Evolutionary conservation across 2,329 filamentous ascomycete genomes (phyloP).

Genomic region (Coleophoma crateriformis): DNA sequence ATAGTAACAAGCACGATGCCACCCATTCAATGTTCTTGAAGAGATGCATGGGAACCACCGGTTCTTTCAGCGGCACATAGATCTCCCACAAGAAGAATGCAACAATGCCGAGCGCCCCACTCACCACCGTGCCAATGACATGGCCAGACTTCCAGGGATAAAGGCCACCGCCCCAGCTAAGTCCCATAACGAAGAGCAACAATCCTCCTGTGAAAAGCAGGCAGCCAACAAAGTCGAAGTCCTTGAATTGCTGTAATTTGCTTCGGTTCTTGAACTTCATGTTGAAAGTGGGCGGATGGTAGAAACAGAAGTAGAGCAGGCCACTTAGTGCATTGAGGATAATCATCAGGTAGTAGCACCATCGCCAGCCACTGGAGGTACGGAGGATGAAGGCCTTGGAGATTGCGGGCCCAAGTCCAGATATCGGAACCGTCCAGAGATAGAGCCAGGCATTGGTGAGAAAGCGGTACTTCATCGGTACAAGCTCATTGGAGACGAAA

Average conservation of each 20-base stretch:
- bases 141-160: constrained; percentile 27
- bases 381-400: constrained; percentile 2
- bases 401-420: constrained; percentile 22
- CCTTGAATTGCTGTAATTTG: constrained; percentile 19
- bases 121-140: constrained; percentile 25
- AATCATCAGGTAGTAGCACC: constrained; percentile 24
- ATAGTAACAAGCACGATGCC: constrained; percentile 25
- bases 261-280: constrained; percentile 17
- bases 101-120: constrained; percentile 18
- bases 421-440: constrained; percentile 24
- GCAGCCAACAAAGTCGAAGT: constrained; percentile 28
- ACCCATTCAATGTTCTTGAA: constrained; percentile 28
- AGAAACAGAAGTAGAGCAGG: constrained; percentile 26
- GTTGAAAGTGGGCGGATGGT: constrained; percentile 27
- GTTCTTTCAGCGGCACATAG: constrained; percentile 25
- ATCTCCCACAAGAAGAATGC: constrained; percentile 24
- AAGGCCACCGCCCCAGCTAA: constrained; percentile 26
- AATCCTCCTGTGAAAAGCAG: constrained; percentile 24
- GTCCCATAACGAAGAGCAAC: constrained; percentile 25
- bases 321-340: constrained; percentile 21
- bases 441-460: constrained; percentile 27
- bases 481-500: constrained; percentile 31
- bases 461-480: constrained; percentile 31
- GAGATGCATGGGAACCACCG: constrained; percentile 30
- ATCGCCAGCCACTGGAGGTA: constrained; percentile 8